These are phyloP conservation scores for Trichoderma simmonsii DNA, from an alignment of 2,329 filamentous ascomycete species.

Conservation along the genomic window DNA sequence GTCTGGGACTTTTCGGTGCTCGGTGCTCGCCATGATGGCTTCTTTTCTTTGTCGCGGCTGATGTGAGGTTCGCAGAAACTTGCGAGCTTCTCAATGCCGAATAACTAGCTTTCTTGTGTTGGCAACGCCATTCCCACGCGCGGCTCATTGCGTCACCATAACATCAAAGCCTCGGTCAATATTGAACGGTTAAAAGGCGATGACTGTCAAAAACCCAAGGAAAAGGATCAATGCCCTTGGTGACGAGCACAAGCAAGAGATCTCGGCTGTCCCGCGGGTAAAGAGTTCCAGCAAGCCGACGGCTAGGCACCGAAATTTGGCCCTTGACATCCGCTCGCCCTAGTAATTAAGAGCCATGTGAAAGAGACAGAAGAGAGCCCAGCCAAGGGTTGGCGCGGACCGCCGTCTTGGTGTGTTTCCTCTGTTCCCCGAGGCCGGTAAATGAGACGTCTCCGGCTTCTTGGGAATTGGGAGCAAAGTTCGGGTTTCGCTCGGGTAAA, in stretches of 20 bases:
- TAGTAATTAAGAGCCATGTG: neutral
- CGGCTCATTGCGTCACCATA: neutral
- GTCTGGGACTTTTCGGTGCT: neutral
- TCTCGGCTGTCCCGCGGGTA: neutral
- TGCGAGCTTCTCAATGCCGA: neutral
- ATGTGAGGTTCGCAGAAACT: neutral
- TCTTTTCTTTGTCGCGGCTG: neutral
- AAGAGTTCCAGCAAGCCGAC: neutral
- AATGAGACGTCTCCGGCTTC: slow-evolving; percentile 11
- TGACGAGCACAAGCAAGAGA: neutral
- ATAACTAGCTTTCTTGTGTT: neutral
- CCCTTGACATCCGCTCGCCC: neutral
- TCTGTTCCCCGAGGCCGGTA: neutral
- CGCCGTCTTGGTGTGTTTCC: neutral
- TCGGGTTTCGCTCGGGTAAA: slow-evolving; percentile 4
- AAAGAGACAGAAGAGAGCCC: neutral
- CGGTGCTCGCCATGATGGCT: neutral
- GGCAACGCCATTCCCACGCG: neutral
- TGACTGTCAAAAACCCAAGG: neutral
- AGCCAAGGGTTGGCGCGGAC: neutral
- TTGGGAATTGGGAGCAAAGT: neutral
- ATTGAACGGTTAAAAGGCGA: neutral
- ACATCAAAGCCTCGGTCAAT: neutral
- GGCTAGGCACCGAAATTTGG: neutral
- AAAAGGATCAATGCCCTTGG: neutral